Percentiles rank a stretch among this genome's conserved stretches.
phyloP scores from a whole-genome alignment of 164 flowering plant species.

The Piper longum region DNA sequence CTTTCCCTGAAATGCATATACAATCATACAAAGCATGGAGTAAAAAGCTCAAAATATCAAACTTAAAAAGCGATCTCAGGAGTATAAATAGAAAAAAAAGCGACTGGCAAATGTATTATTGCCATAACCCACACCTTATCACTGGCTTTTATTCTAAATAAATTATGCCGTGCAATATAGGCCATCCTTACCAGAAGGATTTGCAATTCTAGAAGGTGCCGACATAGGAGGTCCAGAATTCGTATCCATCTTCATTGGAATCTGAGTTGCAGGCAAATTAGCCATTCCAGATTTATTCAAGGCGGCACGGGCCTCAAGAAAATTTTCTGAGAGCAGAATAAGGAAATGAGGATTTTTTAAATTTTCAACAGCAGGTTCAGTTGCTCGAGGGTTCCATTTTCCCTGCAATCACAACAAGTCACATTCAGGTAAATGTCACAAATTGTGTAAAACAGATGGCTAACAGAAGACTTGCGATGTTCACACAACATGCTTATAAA shows the following conservation, averaged over 20 bases:
- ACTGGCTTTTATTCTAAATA: background rate
- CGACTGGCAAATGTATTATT: no score
- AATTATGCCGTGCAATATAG: background rate
- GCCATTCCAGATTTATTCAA: constrained; percentile 56
- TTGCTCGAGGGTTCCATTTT: constrained; percentile 49
- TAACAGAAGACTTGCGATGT: background rate
- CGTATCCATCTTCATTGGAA: constrained; percentile 53
- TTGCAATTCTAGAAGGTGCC: constrained; percentile 45
- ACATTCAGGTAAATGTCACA: constrained; percentile 4
- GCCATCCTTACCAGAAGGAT: constrained; percentile 46
- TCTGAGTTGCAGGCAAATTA: constrained; percentile 42
- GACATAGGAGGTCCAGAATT: constrained; percentile 40
- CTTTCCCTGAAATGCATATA: background rate
- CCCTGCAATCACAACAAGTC: constrained; percentile 31
- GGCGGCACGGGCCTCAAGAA: constrained; percentile 82
- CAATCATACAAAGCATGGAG: no score
- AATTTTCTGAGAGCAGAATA: constrained; percentile 67
- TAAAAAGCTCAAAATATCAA: background rate
- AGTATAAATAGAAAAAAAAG: background rate
- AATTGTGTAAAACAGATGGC: background rate
- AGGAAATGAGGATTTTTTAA: constrained; percentile 58
- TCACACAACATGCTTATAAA: background rate
- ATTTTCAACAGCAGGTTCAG: constrained; percentile 58
- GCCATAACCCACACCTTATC: background rate
- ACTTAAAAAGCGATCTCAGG: background rate